Conservation (phyloP, 2,329 filamentous ascomycete species). For the Fusarium sp. region DNA sequence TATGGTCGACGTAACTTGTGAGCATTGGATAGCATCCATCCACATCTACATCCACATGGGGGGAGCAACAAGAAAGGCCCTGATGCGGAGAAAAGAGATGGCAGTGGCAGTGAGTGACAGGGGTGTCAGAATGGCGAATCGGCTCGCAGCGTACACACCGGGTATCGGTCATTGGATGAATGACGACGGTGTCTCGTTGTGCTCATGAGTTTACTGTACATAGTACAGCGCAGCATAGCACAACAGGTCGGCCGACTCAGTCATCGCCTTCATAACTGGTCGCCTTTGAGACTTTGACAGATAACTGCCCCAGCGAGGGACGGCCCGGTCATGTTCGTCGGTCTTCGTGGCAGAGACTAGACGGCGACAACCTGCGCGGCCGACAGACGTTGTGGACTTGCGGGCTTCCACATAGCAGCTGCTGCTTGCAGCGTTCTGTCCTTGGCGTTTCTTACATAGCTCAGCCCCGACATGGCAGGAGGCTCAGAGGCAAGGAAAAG, state of each 20-base stretch:
- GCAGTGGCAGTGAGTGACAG: neutral
- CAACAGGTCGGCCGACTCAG: neutral
- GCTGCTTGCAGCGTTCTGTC: neutral
- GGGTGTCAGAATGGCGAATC: neutral
- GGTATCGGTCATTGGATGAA: neutral
- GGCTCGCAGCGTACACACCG: neutral
- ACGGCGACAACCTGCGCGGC: neutral
- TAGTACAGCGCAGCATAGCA: neutral
- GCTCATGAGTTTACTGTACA: neutral
- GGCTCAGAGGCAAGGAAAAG: conserved; percentile 27
- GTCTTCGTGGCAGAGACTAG: conserved; percentile 1
- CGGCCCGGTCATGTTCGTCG: conserved; percentile 23
- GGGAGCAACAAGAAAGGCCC: neutral
- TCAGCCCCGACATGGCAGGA: conserved; percentile 1
- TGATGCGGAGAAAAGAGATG: neutral
- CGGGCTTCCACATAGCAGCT: neutral
- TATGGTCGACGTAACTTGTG: neutral
- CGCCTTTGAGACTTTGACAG: conserved; percentile 25
- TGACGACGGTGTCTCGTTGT: neutral
- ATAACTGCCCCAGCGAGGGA: conserved; percentile 32
- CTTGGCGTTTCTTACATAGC: neutral
- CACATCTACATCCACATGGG: neutral
- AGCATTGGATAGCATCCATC: neutral
- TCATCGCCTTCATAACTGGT: neutral
- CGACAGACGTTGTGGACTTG: neutral